Evolutionary conservation across 2,329 filamentous ascomycete species (phyloP), one percentile per base, ranked within the genome.

Genomic region (Xylariaceae sp.): DNA sequence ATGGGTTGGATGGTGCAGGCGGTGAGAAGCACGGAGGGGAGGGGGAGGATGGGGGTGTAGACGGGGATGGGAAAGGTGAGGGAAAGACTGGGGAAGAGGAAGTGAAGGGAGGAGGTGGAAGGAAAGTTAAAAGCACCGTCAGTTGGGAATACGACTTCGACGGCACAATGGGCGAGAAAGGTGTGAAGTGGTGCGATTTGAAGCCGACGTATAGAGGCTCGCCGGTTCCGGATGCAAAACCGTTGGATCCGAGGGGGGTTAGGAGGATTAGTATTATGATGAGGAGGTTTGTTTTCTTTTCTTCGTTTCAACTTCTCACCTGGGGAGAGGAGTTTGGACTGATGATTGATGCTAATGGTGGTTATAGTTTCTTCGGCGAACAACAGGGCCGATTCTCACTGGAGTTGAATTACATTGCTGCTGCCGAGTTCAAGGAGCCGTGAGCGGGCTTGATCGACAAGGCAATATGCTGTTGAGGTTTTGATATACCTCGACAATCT

Each of bases 241-340:
- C 81, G 4, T 71, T 94, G 65, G 77, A 91, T 66, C 67, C 82
- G 63, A 77, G 76, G 52, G 76, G 77, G 49, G 77, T 94, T 45
- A 88, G 83, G 73, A 79, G 88, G 51, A 76, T 93, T 35, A 87
- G 85, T 54, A 78, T 94, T 60, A 92, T 94, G 90, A 88, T 89
- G 79, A 77, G 90, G 71, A 94, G 90, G 89, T 90, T 73, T 60
- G 76, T 70, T 54, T 1, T 49, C 2, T 18, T 53, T 53, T 54
- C 53, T 52, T 57, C 45, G n/a, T n/a, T n/a, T n/a, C n/a, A n/a
- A n/a, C n/a, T n/a, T n/a, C n/a, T n/a, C n/a, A n/a, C n/a, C n/a
- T n/a, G n/a, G n/a, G n/a, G n/a, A n/a, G n/a, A 18, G n/a, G 45
- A 8, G 2, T 17, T 17, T 17, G 3, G 30, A 18, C 41, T 58